phyloP scores from a whole-genome alignment of 257 asterid genomes.

The Jasminum sambac region DNA sequence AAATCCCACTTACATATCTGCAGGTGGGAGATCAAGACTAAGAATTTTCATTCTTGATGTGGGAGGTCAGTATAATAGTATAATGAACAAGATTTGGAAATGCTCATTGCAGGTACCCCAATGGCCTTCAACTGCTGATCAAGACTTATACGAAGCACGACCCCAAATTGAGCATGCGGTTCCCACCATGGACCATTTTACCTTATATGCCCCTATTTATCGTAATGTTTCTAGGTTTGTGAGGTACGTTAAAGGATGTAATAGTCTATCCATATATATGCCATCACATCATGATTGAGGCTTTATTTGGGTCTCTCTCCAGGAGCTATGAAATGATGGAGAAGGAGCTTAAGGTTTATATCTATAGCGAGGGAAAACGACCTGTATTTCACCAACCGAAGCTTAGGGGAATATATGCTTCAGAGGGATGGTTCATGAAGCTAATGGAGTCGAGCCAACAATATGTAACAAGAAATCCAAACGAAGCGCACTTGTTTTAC shows the following conservation, averaged over 20 bases:
- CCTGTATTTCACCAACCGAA: conserved; percentile 68
- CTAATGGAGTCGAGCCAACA: conserved; percentile 52
- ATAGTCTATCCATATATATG: not conserved
- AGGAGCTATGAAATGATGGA: conserved; percentile 85
- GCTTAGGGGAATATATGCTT: conserved; percentile 72
- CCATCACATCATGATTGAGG: not conserved
- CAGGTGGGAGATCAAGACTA: no score
- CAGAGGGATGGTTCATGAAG: conserved; percentile 92
- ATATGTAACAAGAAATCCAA: conserved; percentile 50
- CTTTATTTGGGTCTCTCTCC: conserved; percentile 1
- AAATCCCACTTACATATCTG: no score
- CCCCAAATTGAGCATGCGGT: conserved; percentile 42
- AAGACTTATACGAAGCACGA: conserved; percentile 45
- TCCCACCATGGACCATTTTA: conserved; percentile 20
- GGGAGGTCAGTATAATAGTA: not conserved
- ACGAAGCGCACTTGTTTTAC: conserved; percentile 66
- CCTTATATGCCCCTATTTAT: conserved; percentile 58
- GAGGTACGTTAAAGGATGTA: conserved; percentile 35
- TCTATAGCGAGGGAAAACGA: conserved; percentile 61
- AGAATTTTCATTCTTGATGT: not conserved
- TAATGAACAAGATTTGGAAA: no score
- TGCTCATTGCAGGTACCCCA: conserved; percentile 40
- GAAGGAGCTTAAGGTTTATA: conserved; percentile 56
- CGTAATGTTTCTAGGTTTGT: conserved; percentile 53
- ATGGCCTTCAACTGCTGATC: conserved; percentile 61